Conservation (phyloP, 129 eudicot species). For the Solidago caesia region DNA sequence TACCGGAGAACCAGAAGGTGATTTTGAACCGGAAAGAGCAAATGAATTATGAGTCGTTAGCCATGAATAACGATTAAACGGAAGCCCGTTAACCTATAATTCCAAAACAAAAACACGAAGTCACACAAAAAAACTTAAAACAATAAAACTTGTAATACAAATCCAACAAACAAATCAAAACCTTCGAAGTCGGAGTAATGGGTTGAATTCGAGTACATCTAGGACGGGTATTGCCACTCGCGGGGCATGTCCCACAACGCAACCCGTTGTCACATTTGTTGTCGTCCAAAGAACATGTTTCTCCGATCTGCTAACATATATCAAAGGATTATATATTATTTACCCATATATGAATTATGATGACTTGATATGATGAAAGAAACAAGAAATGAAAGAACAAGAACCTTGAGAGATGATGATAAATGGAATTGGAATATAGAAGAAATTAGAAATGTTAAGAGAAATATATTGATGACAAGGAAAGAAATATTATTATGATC, state of each 20-base stretch:
- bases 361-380: neutral
- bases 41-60: slow-evolving; percentile 89
- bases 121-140: slow-evolving; percentile 3
- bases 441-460: neutral
- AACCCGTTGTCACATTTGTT: slow-evolving; percentile 60
- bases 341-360: neutral
- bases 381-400: neutral
- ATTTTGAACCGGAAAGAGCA: slow-evolving; percentile 55
- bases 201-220: slow-evolving; percentile 77
- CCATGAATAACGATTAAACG: slow-evolving; percentile 87
- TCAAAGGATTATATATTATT: neutral
- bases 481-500: slow-evolving; percentile 11
- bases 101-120: slow-evolving; percentile 3
- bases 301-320: slow-evolving; percentile 54
- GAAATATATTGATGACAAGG: slow-evolving; percentile 15
- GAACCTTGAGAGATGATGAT: slow-evolving; percentile 36
- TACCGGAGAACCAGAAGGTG: slow-evolving; percentile 54
- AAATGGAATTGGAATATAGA: slow-evolving; percentile 6
- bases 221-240: slow-evolving; percentile 82
- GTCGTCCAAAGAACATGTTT: slow-evolving; percentile 55
- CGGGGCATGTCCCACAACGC: slow-evolving; percentile 69
- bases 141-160: neutral
- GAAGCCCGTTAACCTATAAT: slow-evolving; percentile 73
- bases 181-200: slow-evolving; percentile 63
- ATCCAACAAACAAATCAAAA: slow-evolving; percentile 1